Evolutionary conservation across 805 yeast species (phyloP).

Genomic region (Yarrowia sp.): DNA sequence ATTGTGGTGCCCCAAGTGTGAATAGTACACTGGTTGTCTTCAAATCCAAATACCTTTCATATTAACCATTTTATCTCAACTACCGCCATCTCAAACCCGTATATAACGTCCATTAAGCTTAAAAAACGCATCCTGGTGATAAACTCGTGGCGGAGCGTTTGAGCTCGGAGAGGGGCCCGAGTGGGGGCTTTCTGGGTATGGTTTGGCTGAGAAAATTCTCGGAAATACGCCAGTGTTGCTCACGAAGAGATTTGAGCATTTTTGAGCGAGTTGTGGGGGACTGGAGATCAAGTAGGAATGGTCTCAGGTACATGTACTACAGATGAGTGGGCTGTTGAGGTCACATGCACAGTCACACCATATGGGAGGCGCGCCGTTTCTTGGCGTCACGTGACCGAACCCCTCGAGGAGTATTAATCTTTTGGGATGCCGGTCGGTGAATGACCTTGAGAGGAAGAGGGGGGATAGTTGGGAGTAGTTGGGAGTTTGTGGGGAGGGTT

Average conservation of each 20-base stretch:
- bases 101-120: background rate
- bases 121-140: constrained; percentile 15
- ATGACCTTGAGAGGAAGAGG: too few species aligned
- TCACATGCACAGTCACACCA: background rate
- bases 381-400: background rate
- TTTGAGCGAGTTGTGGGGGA: background rate
- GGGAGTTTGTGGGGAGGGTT: too few species aligned
- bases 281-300: background rate
- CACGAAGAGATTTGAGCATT: background rate
- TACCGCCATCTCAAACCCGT: background rate
- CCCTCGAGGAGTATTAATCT: too few species aligned
- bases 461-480: too few species aligned
- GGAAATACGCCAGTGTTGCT: background rate
- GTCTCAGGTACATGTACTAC: background rate
- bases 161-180: constrained; percentile 5
- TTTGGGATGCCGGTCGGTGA: too few species aligned
- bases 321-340: background rate
- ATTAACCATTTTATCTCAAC: background rate
- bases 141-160: constrained; percentile 1
- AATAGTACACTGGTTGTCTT: background rate
- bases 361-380: background rate
- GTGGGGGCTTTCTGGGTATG: background rate
- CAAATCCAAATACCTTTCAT: background rate
- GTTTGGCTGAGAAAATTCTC: constrained; percentile 9
- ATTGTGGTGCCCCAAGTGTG: background rate